These are phyloP conservation scores for Fomitopsis betulina DNA, from an alignment of 1,284 basidiomycete genomes.

Conservation along the genomic window DNA sequence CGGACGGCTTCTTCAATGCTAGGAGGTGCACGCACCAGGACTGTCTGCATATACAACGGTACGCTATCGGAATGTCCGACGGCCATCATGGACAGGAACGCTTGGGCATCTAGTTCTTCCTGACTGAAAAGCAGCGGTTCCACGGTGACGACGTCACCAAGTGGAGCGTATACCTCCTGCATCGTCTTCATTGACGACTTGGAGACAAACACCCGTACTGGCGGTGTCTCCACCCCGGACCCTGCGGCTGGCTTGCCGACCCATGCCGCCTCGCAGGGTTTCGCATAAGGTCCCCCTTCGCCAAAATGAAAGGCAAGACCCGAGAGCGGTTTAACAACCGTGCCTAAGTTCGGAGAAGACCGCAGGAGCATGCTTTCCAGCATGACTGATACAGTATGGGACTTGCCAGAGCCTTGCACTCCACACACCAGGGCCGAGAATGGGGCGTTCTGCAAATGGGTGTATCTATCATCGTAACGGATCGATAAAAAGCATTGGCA, in stretches of 20 bases:
- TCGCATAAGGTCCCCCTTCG: slow-evolving; percentile 51
- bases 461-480: not conserved
- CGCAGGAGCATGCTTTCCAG: slow-evolving; percentile 67
- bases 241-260: slow-evolving; percentile 34
- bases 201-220: slow-evolving; percentile 58
- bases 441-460: slow-evolving; percentile 29
- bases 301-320: slow-evolving; percentile 68
- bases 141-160: slow-evolving; percentile 24
- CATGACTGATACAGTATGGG: slow-evolving; percentile 61
- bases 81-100: slow-evolving; percentile 33
- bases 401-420: slow-evolving; percentile 60
- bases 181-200: slow-evolving; percentile 17
- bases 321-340: slow-evolving; percentile 46
- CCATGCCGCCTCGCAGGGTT: slow-evolving; percentile 67
- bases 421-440: slow-evolving; percentile 31
- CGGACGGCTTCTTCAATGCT: not conserved
- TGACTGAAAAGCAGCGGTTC: slow-evolving; percentile 26
- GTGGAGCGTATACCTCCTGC: slow-evolving; percentile 24
- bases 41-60: slow-evolving; percentile 23
- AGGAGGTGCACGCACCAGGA: slow-evolving; percentile 14
- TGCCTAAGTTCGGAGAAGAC: slow-evolving; percentile 42
- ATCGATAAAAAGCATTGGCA: not conserved
- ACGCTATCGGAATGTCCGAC: slow-evolving; percentile 22
- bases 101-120: slow-evolving; percentile 27
- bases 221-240: slow-evolving; percentile 37